Evolutionary conservation across 2,329 filamentous ascomycete genomes (phyloP).

Genomic region (Venturiaceae sp.): DNA sequence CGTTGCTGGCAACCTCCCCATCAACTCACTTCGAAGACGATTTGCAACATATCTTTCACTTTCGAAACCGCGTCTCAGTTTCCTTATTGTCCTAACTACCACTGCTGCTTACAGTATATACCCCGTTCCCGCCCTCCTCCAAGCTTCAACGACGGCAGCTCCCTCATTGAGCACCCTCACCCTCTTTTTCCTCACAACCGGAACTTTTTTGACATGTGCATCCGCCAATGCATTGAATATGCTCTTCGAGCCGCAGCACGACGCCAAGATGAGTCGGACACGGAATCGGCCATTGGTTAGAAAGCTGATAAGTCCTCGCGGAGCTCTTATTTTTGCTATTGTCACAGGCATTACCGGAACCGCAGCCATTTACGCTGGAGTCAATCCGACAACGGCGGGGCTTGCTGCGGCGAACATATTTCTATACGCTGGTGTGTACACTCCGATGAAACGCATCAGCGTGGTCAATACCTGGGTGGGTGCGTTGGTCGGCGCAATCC

Average conservation of each 20-base stretch:
- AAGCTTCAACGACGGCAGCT: conserved; percentile 53
- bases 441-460: conserved; percentile 78
- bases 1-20: conserved; percentile 46
- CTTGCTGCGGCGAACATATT: conserved; percentile 77
- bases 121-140: conserved; percentile 78
- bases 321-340: conserved; percentile 71
- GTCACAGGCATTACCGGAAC: conserved; percentile 60
- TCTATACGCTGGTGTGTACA: conserved; percentile 88
- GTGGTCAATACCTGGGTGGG: conserved; percentile 92
- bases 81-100: conserved; percentile 82
- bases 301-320: conserved; percentile 60
- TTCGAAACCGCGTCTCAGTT: conserved; percentile 88
- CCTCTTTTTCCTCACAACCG: conserved; percentile 80
- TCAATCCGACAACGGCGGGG: conserved; percentile 86
- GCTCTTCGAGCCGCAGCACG: conserved; percentile 85
- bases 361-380: conserved; percentile 71
- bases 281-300: conserved; percentile 83
- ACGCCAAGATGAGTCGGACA: conserved; percentile 90
- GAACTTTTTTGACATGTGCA: conserved; percentile 81
- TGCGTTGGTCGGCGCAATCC: conserved; percentile 84
- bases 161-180: conserved; percentile 86
- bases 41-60: conserved; percentile 79
- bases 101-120: conserved; percentile 90
- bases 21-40: conserved; percentile 51
- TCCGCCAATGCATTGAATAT: conserved; percentile 94